These are phyloP conservation scores for Tillandsia leiboldiana DNA, from an alignment of 176 grass and related monocot species.

Conservation along the genomic window DNA sequence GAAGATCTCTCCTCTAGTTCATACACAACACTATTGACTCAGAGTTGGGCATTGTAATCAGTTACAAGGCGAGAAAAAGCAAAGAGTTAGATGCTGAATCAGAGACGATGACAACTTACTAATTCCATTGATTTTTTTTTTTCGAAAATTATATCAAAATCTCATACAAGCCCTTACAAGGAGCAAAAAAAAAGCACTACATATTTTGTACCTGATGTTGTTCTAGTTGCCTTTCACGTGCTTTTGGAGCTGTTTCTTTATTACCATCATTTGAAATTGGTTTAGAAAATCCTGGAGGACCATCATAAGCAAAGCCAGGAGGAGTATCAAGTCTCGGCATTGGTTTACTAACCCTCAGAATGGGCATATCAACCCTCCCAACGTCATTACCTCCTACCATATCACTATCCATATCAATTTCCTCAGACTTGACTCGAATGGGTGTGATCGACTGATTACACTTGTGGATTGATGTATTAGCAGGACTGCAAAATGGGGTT, in stretches of 20 bases:
- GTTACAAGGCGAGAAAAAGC: background rate
- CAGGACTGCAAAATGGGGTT: slow-evolving; percentile 4
- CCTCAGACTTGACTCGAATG: slow-evolving; percentile 20
- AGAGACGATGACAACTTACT: background rate
- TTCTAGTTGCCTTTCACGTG: slow-evolving; percentile 6
- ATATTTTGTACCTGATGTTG: slow-evolving; percentile 21
- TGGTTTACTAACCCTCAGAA: slow-evolving; percentile 18
- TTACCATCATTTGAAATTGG: background rate
- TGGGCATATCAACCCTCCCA: background rate
- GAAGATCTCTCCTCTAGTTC: slow-evolving; percentile 1
- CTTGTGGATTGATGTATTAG: slow-evolving; percentile 17
- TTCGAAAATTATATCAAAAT: background rate
- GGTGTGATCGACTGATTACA: background rate
- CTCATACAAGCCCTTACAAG: background rate
- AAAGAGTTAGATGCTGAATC: background rate
- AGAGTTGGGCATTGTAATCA: background rate
- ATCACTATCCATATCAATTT: slow-evolving; percentile 33
- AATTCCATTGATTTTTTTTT: background rate
- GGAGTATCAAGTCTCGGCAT: slow-evolving; percentile 1
- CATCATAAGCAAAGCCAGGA: slow-evolving; percentile 10
- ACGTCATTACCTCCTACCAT: slow-evolving; percentile 18
- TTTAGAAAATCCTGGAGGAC: slow-evolving; percentile 7
- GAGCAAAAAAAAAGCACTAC: background rate
- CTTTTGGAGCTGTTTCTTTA: slow-evolving; percentile 16
- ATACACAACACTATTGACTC: background rate